Conservation (phyloP, 805 yeast species). For the Saccharomycopsis babjevae region DNA sequence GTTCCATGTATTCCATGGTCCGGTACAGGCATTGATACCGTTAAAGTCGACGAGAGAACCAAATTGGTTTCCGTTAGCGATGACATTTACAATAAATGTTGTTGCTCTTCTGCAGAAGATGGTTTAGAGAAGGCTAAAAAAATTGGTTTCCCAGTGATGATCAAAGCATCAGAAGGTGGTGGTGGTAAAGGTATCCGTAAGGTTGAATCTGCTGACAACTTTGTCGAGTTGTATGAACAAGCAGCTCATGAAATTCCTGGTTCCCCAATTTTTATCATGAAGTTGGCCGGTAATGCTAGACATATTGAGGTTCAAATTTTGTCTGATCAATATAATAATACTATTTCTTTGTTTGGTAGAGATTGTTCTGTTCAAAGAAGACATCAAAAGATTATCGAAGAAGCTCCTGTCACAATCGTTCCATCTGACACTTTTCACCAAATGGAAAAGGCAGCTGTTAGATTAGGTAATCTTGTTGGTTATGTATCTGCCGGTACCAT, state of each 20-base stretch:
- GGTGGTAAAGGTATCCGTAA: conserved; percentile 99
- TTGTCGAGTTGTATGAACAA: conserved; percentile 69
- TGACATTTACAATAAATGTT: conserved; percentile 76
- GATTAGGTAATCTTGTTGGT: conserved; percentile 94
- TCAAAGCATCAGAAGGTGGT: conserved; percentile 99
- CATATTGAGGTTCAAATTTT: conserved; percentile 96
- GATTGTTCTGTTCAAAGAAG: conserved; percentile 99
- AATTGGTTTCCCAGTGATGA: conserved; percentile 98
- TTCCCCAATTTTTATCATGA: conserved; percentile 96
- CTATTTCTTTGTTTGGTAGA: conserved; percentile 94
- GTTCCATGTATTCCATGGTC: conserved; percentile 99
- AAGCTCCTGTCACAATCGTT: conserved; percentile 97
- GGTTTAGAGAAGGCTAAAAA: conserved; percentile 76
- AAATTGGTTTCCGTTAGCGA: conserved; percentile 85
- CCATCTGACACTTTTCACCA: conserved; percentile 70
- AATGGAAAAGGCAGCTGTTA: conserved; percentile 96
- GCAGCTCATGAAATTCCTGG: conserved; percentile 98
- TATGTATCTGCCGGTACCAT: conserved; percentile 99
- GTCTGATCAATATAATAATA: conserved; percentile 97
- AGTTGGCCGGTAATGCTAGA: conserved; percentile 94
- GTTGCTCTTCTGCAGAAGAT: conserved; percentile 77
- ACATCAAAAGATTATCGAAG: conserved; percentile 97
- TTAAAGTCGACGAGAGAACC: conserved; percentile 53
- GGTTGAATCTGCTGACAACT: conserved; percentile 77
- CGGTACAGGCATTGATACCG: conserved; percentile 92